A percentile compares a stretch with the other conserved stretches of the same genome.
Conservation (phyloP, 2,329 filamentous ascomycete genomes). For the Annulohypoxylon truncatum region DNA sequence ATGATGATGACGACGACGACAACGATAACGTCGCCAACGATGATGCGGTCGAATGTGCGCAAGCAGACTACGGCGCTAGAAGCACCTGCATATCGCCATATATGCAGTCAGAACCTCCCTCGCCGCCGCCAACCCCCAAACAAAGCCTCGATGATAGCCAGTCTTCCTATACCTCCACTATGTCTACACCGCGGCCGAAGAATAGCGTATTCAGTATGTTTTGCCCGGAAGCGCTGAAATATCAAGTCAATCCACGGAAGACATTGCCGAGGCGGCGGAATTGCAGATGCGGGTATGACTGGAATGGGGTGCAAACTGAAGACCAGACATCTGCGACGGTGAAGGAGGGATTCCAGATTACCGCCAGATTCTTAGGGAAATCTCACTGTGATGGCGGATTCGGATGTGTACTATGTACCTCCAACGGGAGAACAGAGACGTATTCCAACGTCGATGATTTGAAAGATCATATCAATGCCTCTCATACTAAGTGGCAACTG, state of each 20-base stretch:
- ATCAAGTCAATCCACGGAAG: constrained; percentile 53
- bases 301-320: constrained; percentile 39
- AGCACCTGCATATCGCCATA: constrained; percentile 43
- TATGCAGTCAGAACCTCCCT: constrained; percentile 48
- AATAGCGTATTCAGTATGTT: constrained; percentile 57
- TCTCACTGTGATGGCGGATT: constrained; percentile 53
- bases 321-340: constrained; percentile 43
- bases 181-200: constrained; percentile 43
- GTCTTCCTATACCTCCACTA: constrained; percentile 37
- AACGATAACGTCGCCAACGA: constrained; percentile 23
- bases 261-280: constrained; percentile 43
- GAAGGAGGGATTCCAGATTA: constrained; percentile 56
- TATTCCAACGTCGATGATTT: constrained; percentile 50
- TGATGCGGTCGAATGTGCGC: constrained; percentile 42
- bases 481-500: constrained; percentile 58
- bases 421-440: constrained; percentile 51
- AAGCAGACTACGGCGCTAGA: constrained; percentile 42
- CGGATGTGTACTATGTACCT: constrained; percentile 56
- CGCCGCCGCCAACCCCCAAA: constrained; percentile 50
- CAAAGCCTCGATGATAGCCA: constrained; percentile 40
- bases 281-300: constrained; percentile 54
- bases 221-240: constrained; percentile 55
- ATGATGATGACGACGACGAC: constrained; percentile 42
- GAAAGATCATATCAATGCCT: constrained; percentile 52
- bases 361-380: constrained; percentile 55